Evolutionary conservation across 2,329 filamentous ascomycete genomes (phyloP), one percentile per base, ranked within the genome.

Genomic region (Cladosporium sp.): DNA sequence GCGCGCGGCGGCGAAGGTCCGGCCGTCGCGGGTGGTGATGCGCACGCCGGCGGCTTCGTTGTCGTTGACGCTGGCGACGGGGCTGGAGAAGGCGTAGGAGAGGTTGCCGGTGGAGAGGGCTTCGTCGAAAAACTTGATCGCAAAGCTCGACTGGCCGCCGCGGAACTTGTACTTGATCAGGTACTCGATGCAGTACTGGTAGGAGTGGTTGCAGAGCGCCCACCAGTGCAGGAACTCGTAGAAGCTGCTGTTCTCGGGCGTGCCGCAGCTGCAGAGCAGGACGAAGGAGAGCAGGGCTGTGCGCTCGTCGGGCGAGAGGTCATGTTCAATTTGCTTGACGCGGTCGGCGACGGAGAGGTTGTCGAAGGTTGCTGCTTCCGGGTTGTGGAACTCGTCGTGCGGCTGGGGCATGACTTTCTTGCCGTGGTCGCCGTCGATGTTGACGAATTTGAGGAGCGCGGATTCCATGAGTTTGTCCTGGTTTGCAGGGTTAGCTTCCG

Each of bases 401-500:
- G 56, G 56, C 14, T 31, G 35, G 11, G 56, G 56, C 16, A 28
- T 31, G 29, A 59, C 29, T 40, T 26, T 44, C 16, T 31, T 26
- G 37, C 56, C 56, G 35, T 59, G 23, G 23, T 59, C 37, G 35
- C 56, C 56, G 56, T 59, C 56, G 56, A 59, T 59, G 56, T 59
- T 59, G 56, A 59, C 37, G 10, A 59, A 59, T 28, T 31, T 44
- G 23, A 52, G 49, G 28, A 52, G 49, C 23, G 49, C 49, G 49
- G 49, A 29, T 29, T 52, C 49, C 49, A 52, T 52, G 49, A 52
- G 49, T 52, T 52, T 52, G 49, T 52, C 49, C 49, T 52, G 12
- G 23, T 26, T 14, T 29, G 1, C 7, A 16, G 5, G 12, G 16
- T 52, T 52, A 52, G 49, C 49, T 52, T 3, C 18, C 21, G 3